Evolutionary conservation across 306 rosid genomes (phyloP), one percentile per base, ranked within the genome.

Genomic region (Cucurbita ficifolia): DNA sequence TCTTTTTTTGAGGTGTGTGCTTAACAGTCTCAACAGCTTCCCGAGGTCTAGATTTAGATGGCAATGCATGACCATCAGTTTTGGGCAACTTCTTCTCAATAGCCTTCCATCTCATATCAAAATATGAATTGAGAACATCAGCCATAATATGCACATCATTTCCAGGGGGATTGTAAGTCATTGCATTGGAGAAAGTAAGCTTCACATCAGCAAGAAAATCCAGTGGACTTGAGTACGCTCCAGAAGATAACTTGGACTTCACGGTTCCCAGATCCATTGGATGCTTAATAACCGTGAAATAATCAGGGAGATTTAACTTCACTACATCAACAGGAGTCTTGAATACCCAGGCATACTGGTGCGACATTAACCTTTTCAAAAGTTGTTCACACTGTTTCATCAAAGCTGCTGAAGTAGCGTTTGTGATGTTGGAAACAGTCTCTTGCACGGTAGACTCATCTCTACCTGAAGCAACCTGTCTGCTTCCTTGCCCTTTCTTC

Each of bases 251-350:
- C 80, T 89, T 91, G 54, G 63, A 70, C 76, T 91, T 84, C 67
- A 91, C 42, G 39, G 88, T 89, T 72, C 97, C 97, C 76, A 91
- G 81, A 79, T 91, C 97, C 96, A 91, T 91, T 14, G 97, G 97
- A 65, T 77, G 78, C 82, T 91, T 91, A 45, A 91, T 89, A 53
- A 91, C 73, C 48, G 62, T 84, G 70, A 84, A 86, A 82, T 91
- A 91, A 80, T 88, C 97, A 0, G 89, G 91, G 79, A 91, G 82
- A 65, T 91, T 91, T 82, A 91, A 77, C 83, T 87, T 83, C 76
- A 76, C 91, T 7, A 74, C 84, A 86, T 91, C 97, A 45, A 91
- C 97, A 77, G 97, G 96, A 55, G 83, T 50, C 29, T 82, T 83
- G 80, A 91, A 91, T 70, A 87, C 88, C 96, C 92, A 86, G 57